Percentiles rank a stretch among this genome's conserved stretches.
Evolutionary conservation across 176 grass and related monocot species (phyloP).

Genomic region (Zoysia japonica): DNA sequence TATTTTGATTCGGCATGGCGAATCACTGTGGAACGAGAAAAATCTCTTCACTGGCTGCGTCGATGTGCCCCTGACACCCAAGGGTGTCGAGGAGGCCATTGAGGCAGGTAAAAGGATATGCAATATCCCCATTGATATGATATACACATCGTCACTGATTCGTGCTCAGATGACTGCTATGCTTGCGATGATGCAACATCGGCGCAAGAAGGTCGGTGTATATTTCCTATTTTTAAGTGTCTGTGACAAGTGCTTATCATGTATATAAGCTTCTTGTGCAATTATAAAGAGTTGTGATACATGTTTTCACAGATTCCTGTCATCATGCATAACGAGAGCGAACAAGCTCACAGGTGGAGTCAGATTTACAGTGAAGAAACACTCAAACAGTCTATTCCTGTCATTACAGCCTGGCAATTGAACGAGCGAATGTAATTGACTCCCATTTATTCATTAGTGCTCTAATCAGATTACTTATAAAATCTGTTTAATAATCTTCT

Average conservation of each 20-base stretch:
- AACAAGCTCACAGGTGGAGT: slow-evolving; percentile 63
- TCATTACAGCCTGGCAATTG: slow-evolving; percentile 79
- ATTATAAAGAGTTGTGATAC: not conserved
- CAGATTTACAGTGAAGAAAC: slow-evolving; percentile 71
- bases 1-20: slow-evolving; percentile 87
- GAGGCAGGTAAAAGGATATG: slow-evolving; percentile 98
- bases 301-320: slow-evolving; percentile 57
- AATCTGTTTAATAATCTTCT: not conserved
- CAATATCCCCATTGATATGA: slow-evolving; percentile 90
- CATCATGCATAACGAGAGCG: slow-evolving; percentile 58
- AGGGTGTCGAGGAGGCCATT: slow-evolving; percentile 90
- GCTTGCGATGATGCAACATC: slow-evolving; percentile 97
- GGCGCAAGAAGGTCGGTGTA: slow-evolving; percentile 58
- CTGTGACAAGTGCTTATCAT: not conserved
- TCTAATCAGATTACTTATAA: not conserved
- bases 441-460: slow-evolving; percentile 5
- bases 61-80: slow-evolving; percentile 88
- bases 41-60: slow-evolving; percentile 98
- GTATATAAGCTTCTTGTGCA: not conserved
- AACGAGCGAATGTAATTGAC: slow-evolving; percentile 54
- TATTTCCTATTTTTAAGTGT: not conserved
- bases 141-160: slow-evolving; percentile 84
- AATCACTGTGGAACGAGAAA: slow-evolving; percentile 96
- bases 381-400: slow-evolving; percentile 63
- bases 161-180: slow-evolving; percentile 98